Conservation (phyloP, 1,284 basidiomycete species). For the Marasmius oreades region DNA sequence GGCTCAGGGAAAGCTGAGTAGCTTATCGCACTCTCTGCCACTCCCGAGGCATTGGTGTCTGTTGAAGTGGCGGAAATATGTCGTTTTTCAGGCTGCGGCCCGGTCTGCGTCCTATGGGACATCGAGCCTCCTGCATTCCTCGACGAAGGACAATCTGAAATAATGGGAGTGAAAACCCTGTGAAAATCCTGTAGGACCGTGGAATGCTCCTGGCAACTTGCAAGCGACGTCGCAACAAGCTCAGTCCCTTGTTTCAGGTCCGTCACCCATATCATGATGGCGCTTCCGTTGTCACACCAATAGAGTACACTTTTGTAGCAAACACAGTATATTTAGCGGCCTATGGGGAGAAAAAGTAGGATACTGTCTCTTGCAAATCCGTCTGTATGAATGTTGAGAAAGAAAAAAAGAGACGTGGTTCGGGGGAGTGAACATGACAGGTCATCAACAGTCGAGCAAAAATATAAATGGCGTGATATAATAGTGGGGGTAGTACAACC, state of each 20-base stretch:
- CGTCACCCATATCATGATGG: too few relatives aligned
- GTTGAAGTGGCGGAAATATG: slow-evolving; percentile 37
- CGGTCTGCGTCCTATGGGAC: slow-evolving; percentile 1
- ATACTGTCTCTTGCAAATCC: slow-evolving; percentile 13
- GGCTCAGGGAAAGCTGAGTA: slow-evolving; percentile 36
- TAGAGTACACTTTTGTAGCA: neutral
- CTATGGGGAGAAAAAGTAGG: slow-evolving; percentile 21
- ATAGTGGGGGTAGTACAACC: slow-evolving; percentile 19
- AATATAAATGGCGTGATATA: slow-evolving; percentile 60
- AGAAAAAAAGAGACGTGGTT: neutral
- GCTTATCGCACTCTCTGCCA: slow-evolving; percentile 54
- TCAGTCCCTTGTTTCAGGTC: too few relatives aligned
- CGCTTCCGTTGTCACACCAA: too few relatives aligned
- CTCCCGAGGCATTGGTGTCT: slow-evolving; percentile 47
- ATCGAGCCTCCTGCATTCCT: slow-evolving; percentile 3
- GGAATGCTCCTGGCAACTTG: neutral
- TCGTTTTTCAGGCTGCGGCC: slow-evolving; percentile 12
- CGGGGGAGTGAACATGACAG: slow-evolving; percentile 25
- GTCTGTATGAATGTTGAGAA: slow-evolving; percentile 18
- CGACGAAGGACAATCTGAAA: neutral
- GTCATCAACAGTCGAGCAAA: slow-evolving; percentile 42
- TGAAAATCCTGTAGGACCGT: neutral
- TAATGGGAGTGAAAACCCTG: neutral
- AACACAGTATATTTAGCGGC: neutral
- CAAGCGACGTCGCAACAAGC: too few relatives aligned